phyloP scores from a whole-genome alignment of 306 rosid genomes.

The Cucumis hystrix region DNA sequence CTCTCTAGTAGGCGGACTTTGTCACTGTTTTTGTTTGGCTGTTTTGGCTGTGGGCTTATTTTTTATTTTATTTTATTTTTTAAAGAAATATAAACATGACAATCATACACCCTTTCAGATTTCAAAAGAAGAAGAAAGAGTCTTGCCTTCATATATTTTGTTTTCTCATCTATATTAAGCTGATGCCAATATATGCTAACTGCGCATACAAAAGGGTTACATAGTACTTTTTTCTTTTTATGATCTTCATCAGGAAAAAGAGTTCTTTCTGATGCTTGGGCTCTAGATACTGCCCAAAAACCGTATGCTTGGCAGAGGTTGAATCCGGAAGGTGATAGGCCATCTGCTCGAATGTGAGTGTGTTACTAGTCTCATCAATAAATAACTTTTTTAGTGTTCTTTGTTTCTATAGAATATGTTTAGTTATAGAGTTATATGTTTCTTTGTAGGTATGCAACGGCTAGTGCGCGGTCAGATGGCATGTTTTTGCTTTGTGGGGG shows the following conservation, averaged over 20 bases:
- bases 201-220: neutral
- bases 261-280: conserved; percentile 92
- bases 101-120: neutral
- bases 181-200: neutral
- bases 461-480: conserved; percentile 98
- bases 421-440: conserved; percentile 13
- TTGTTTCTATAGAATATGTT: neutral
- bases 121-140: neutral
- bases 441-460: conserved; percentile 92
- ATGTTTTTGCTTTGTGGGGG: conserved; percentile 99
- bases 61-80: neutral
- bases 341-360: conserved; percentile 97
- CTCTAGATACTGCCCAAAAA: conserved; percentile 90
- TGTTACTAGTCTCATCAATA: conserved; percentile 9
- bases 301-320: conserved; percentile 90
- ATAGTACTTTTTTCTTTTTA: neutral
- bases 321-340: conserved; percentile 94
- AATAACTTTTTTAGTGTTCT: conserved; percentile 1
- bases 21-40: neutral
- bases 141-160: neutral
- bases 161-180: neutral
- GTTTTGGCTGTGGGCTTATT: neutral
- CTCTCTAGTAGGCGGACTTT: neutral
- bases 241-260: conserved; percentile 57
- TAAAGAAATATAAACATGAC: neutral